These are phyloP conservation scores for Knoxia roxburghii DNA, from an alignment of 257 asterid genomes.

Conservation along the genomic window DNA sequence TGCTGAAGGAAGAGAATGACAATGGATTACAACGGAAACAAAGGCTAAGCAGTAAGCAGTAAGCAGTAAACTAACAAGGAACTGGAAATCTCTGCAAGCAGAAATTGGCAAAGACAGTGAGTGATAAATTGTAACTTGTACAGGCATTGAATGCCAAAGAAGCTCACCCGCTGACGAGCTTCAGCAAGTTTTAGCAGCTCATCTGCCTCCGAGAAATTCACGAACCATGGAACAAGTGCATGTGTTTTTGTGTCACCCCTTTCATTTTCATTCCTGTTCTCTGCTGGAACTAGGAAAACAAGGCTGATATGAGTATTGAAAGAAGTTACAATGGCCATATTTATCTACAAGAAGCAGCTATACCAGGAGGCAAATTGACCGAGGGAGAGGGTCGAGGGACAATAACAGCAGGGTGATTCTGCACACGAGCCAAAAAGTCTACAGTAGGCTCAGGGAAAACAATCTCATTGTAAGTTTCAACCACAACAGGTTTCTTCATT, in stretches of 20 bases:
- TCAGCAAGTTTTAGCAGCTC: conserved; percentile 70
- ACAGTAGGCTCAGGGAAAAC: conserved; percentile 71
- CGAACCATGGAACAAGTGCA: conserved; percentile 57
- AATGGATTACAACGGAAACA: neutral
- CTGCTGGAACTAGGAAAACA: conserved; percentile 31
- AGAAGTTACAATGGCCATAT: conserved; percentile 8
- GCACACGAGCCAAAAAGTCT: conserved; percentile 57
- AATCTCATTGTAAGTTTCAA: conserved; percentile 64
- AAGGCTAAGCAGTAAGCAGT: neutral
- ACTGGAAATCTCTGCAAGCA: neutral
- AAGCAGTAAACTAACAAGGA: too few relatives aligned
- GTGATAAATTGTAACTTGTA: neutral
- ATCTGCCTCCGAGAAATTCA: conserved; percentile 79
- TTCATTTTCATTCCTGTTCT: conserved; percentile 40
- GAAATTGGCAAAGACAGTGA: neutral
- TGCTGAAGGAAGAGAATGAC: neutral
- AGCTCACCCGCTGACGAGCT: conserved; percentile 69
- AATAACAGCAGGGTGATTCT: conserved; percentile 66
- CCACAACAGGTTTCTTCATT: conserved; percentile 63
- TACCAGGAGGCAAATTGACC: conserved; percentile 40
- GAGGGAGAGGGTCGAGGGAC: conserved; percentile 54
- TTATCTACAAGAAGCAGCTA: conserved; percentile 4
- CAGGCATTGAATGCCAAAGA: neutral
- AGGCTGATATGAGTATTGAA: conserved; percentile 18
- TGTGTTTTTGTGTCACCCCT: conserved; percentile 56